Evolutionary conservation across 1,284 basidiomycete genomes (phyloP).

Genomic region (Rhodotorula sp.): DNA sequence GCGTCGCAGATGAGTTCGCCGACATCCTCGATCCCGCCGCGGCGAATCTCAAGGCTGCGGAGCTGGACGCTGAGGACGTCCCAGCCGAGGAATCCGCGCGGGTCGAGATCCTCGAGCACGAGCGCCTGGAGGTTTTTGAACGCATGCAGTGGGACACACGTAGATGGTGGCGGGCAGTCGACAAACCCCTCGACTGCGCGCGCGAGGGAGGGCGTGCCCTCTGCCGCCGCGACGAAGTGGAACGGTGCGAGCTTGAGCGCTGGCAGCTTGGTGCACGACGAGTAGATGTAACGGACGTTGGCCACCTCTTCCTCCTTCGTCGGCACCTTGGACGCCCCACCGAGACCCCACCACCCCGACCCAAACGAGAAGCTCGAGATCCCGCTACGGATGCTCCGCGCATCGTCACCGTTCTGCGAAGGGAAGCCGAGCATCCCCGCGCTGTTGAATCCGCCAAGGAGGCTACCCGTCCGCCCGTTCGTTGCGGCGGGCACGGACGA

Average conservation of each 20-base stretch:
- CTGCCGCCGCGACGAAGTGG: conserved; percentile 47
- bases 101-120: conserved; percentile 77
- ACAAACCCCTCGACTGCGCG: conserved; percentile 65
- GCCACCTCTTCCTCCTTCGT: conserved; percentile 61
- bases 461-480: conserved; percentile 31
- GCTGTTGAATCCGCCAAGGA: conserved; percentile 58
- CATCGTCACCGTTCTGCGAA: conserved; percentile 18
- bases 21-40: conserved; percentile 80
- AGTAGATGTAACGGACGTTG: conserved; percentile 79
- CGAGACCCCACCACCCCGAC: conserved; percentile 64
- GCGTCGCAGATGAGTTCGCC: conserved; percentile 74
- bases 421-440: conserved; percentile 62
- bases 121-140: conserved; percentile 80
- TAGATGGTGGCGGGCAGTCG: conserved; percentile 70
- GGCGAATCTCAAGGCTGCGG: conserved; percentile 69
- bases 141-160: conserved; percentile 73
- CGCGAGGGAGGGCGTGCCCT: conserved; percentile 7
- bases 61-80: conserved; percentile 72
- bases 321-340: conserved; percentile 52
- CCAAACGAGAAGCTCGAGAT: conserved; percentile 74
- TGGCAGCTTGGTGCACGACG: conserved; percentile 82
- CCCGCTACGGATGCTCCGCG: conserved; percentile 55
- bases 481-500: conserved; percentile 51
- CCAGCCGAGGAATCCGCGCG: conserved; percentile 80
- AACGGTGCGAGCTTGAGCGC: conserved; percentile 58